Evolutionary conservation across 2,329 filamentous ascomycete genomes (phyloP).

Genomic region (Lasiodiplodia hormozganensis): DNA sequence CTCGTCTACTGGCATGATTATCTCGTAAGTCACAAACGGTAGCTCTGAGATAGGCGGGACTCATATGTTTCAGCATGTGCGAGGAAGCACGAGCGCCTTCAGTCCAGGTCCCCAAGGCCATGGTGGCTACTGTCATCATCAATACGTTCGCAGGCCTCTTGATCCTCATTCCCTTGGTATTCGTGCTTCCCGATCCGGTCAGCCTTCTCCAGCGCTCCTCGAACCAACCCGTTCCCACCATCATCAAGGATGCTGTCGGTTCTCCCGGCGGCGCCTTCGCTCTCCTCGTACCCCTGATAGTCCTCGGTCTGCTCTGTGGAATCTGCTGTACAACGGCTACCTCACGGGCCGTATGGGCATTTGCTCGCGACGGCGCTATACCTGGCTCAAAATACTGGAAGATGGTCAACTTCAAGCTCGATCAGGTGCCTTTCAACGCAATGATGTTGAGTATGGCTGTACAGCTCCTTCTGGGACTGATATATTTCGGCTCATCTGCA

Average conservation of each 20-base stretch:
- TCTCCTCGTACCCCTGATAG: constrained; percentile 68
- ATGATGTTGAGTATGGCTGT: constrained; percentile 75
- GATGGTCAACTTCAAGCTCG: constrained; percentile 59
- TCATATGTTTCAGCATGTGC: constrained; percentile 64
- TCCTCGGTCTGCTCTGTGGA: constrained; percentile 71
- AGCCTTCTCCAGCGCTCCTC: constrained; percentile 25
- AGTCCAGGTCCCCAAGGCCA: constrained; percentile 74
- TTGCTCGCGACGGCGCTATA: constrained; percentile 73
- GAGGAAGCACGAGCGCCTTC: constrained; percentile 73
- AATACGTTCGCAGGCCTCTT: constrained; percentile 72
- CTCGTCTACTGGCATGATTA: constrained; percentile 80
- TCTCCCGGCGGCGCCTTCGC: constrained; percentile 67
- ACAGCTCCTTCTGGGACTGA: constrained; percentile 67
- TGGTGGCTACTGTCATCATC: constrained; percentile 71
- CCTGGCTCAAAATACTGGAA: constrained; percentile 68
- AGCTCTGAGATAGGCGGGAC: not conserved
- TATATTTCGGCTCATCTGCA: constrained; percentile 72
- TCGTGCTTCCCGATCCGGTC: constrained; percentile 69
- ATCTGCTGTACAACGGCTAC: constrained; percentile 73
- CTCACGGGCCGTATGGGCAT: constrained; percentile 72
- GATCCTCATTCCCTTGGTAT: constrained; percentile 72
- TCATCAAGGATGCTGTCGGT: constrained; percentile 68
- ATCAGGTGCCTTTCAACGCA: constrained; percentile 69
- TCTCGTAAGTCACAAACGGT: constrained; percentile 63
- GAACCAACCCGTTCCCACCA: constrained; percentile 68